Evolutionary conservation across 2,329 filamentous ascomycete species (phyloP), one percentile per base, ranked within the genome.

Genomic region (Ampelomyces quisqualis): DNA sequence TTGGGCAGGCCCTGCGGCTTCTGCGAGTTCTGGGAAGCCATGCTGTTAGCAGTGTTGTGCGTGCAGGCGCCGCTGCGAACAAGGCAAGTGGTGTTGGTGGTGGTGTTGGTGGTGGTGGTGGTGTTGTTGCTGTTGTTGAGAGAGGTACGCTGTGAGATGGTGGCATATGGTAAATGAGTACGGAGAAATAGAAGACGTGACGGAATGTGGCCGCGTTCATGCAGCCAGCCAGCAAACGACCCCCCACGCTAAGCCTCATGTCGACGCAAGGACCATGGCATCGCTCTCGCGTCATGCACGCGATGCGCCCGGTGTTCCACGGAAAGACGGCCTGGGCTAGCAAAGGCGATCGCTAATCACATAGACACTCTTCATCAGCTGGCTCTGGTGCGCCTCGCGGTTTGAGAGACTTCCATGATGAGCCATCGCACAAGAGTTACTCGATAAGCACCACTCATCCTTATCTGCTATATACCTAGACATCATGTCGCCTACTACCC

Each of bases 401-500:
- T 45, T 15, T n/a, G 11, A 21, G 38, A 44, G 36, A 38, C 23
- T 30, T n/a, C n/a, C n/a, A n/a, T n/a, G n/a, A n/a, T n/a, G n/a
- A n/a, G n/a, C n/a, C n/a, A n/a, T n/a, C n/a, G n/a, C n/a, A n/a
- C n/a, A n/a, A n/a, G n/a, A n/a, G n/a, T n/a, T n/a, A 51, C 40
- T 15, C 18, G n/a, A 36, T 28, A 36, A 40, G 24, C 28, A 17
- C 30, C 13, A 44, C 36, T 37, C 24, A 43, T 48, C 41, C 43
- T 46, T 40, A 48, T 39, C 45, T 44, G n/a, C 38, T 43, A 38
- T 21, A 42, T 42, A 41, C 34, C 7, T 30, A 22, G 22, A 40
- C 39, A 44, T 21, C 52, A 79, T 80, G 76, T 65, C 77, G 48
- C 55, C 63, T 9, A 83, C 81, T 18, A 85, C 81, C 15, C 73